Evolutionary conservation across 2,329 filamentous ascomycete species (phyloP).

Genomic region (Didymella glomerata): DNA sequence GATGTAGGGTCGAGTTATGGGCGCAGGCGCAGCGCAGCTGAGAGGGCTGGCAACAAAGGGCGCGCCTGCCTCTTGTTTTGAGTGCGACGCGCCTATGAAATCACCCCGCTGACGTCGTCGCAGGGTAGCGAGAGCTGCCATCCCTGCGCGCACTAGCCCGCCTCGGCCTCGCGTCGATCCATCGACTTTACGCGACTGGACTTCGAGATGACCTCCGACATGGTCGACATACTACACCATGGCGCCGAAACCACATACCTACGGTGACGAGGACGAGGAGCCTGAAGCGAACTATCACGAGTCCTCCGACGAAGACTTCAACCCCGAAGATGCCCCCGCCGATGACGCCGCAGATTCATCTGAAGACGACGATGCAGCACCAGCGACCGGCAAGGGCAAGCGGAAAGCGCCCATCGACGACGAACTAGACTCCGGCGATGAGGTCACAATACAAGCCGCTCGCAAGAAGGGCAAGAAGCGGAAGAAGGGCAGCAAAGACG

Average conservation of each 20-base stretch:
- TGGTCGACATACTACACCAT: constrained; percentile 25
- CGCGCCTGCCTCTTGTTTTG: constrained; percentile 34
- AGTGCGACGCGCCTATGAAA: constrained; percentile 32
- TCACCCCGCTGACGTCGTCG: constrained; percentile 39
- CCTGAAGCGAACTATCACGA: constrained; percentile 64
- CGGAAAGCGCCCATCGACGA: constrained; percentile 44
- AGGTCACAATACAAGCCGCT: constrained; percentile 70
- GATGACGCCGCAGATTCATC: constrained; percentile 62
- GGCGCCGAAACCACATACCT: constrained; percentile 35
- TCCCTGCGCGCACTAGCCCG: constrained; percentile 27
- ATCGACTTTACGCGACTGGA: constrained; percentile 19
- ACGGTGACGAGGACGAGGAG: constrained; percentile 42
- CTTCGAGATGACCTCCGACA: background rate
- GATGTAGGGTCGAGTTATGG: constrained; percentile 15
- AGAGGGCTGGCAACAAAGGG: constrained; percentile 8
- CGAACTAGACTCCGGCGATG: constrained; percentile 69
- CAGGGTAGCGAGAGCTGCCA: constrained; percentile 8
- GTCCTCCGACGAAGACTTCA: constrained; percentile 75
- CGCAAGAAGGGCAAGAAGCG: constrained; percentile 61
- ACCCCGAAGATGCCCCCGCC: constrained; percentile 68
- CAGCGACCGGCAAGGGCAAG: constrained; percentile 39
- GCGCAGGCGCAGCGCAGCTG: constrained; percentile 21
- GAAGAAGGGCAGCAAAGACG: constrained; percentile 33
- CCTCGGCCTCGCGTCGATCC: constrained; percentile 24
- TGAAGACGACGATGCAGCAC: constrained; percentile 37